Evolutionary conservation across 345 rosid genomes (phyloP), one percentile per base, ranked within the genome.

Genomic region (Nasturtium officinale): DNA sequence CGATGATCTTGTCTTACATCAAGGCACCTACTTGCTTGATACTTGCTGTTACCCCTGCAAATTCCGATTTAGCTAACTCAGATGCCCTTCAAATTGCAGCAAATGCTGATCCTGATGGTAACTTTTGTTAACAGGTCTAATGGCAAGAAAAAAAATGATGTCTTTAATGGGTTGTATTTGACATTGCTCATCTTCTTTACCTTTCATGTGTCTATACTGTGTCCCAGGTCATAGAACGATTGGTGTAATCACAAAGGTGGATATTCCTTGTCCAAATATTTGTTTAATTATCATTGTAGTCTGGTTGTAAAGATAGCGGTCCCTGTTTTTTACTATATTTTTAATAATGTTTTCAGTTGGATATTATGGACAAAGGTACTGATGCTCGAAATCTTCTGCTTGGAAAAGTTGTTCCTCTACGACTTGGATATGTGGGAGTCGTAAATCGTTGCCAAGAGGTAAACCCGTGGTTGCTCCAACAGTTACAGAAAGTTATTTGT

Each of bases 361-460:
- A 88, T 85, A 88, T 88, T 66, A 88, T 86, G 90, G 93, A 88
- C 77, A 82, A 83, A 75, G 90, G 90, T 20, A 86, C 89, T 3
- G 63, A 86, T 79, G 93, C 86, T 33, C 79, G 87, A 57, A 83
- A 83, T 61, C 80, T 88, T 58, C 80, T 88, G 23, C 85, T 86
- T 71, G 93, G 90, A 33, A 85, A 72, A 76, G 83, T 86, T 68
- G 75, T 86, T 65, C 89, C 93, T 35, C 81, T 88, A 26, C 74
- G 82, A 42, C 89, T 85, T 53, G 93, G 93, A 72, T 88, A 85
- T 78, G 80, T 86, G 32, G 93, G 90, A 42, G 89, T 88, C 33
- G 90, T 86, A 51, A 88, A 88, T 79, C 87, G 93, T 73, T 61
- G 89, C 48, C 93, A 86, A 67, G 85, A 86, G 90, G 90, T 88